Percentiles rank a stretch among this genome's conserved stretches.
phyloP scores from a whole-genome alignment of 371 early-diverging fungal species.

The Choanephora cucurbitarum region DNA sequence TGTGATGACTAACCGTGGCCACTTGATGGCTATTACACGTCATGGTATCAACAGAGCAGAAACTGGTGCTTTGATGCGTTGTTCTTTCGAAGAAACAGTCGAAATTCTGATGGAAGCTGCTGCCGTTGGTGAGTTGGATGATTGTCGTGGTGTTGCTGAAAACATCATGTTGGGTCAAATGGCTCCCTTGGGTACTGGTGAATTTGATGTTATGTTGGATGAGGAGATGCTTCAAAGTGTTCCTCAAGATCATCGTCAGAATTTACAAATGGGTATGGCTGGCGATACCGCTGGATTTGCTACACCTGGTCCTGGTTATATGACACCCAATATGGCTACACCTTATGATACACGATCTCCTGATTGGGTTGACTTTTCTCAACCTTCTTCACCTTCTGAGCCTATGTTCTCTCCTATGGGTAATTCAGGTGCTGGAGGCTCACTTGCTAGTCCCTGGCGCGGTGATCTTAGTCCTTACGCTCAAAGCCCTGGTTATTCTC shows the following conservation, averaged over 20 bases:
- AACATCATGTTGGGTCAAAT: conserved; percentile 99
- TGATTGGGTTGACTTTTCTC: conserved; percentile 60
- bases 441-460: conserved; percentile 55
- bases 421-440: conserved; percentile 50
- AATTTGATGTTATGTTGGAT: conserved; percentile 91
- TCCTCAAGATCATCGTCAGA: conserved; percentile 45
- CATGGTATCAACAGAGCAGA: conserved; percentile 99
- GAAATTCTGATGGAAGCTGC: conserved; percentile 99
- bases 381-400: conserved; percentile 57
- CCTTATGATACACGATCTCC: conserved; percentile 64
- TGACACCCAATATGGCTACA: conserved; percentile 60
- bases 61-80: conserved; percentile 96
- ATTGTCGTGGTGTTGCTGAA: conserved; percentile 96
- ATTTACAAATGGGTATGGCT: conserved; percentile 41
- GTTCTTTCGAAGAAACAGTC: conserved; percentile 99
- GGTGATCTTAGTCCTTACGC: conserved; percentile 52
- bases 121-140: conserved; percentile 90
- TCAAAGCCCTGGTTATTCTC: conserved; percentile 72
- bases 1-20: conserved; percentile 97
- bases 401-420: conserved; percentile 72
- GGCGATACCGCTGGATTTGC: conserved; percentile 50
- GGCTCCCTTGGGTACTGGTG: conserved; percentile 98
- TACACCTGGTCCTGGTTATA: conserved; percentile 54
- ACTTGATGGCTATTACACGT: conserved; percentile 97
- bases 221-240: conserved; percentile 83